phyloP scores from a whole-genome alignment of 352 stramenopile species.

The Pythium pyrilobum region DNA sequence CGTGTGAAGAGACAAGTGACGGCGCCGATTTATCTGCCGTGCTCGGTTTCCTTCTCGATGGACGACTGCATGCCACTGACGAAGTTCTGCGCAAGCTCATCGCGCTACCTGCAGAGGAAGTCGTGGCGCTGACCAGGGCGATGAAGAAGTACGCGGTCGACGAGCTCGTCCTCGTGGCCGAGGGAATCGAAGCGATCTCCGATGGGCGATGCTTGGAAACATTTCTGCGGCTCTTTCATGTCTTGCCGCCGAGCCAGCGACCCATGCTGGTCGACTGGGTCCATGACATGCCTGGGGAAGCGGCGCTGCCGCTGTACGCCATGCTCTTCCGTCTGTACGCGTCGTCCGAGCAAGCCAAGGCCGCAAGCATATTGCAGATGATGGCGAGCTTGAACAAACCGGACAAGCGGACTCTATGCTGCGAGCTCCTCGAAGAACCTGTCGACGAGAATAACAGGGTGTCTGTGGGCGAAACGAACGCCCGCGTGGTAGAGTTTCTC shows the following conservation, averaged over 20 bases:
- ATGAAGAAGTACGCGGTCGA: conserved; percentile 24
- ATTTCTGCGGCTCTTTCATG: conserved; percentile 36
- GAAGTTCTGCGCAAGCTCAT: conserved; percentile 43
- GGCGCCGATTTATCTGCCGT: conserved; percentile 15
- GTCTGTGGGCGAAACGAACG: conserved; percentile 8
- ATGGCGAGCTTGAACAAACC: conserved; percentile 25
- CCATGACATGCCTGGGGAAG: conserved; percentile 32
- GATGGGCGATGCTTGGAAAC: conserved; percentile 18
- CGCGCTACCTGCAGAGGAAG: conserved; percentile 19
- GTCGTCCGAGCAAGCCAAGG: background rate
- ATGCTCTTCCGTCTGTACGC: conserved; percentile 26
- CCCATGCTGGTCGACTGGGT: conserved; percentile 36
- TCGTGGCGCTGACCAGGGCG: conserved; percentile 20
- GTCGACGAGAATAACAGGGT: background rate
- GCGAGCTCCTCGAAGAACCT: background rate
- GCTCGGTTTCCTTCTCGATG: conserved; percentile 46
- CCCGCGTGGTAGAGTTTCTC: conserved; percentile 38
- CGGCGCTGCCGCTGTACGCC: conserved; percentile 33
- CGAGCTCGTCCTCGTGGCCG: conserved; percentile 31
- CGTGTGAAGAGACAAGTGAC: background rate
- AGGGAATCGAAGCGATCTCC: conserved; percentile 35
- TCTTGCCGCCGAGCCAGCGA: conserved; percentile 21
- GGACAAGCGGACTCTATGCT: conserved; percentile 37
- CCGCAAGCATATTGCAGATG: conserved; percentile 35
- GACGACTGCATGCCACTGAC: conserved; percentile 28